Percentiles rank a stretch among this genome's conserved stretches.
These are phyloP conservation scores for Ceratocystis cacaofunesta DNA, from an alignment of 2,329 filamentous ascomycete genomes.

Conservation along the genomic window DNA sequence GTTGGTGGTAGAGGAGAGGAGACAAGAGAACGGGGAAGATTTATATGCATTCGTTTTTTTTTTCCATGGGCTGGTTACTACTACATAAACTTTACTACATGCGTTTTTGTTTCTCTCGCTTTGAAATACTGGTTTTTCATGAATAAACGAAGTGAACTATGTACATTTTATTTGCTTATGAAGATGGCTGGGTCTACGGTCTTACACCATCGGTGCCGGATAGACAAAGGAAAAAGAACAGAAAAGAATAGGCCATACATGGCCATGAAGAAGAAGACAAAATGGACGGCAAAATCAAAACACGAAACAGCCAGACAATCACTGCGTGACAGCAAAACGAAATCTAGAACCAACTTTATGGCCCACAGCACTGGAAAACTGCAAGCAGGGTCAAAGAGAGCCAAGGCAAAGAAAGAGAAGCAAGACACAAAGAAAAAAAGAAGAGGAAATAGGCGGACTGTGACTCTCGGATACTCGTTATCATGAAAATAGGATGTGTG, in stretches of 20 bases:
- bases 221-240: background rate
- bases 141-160: background rate
- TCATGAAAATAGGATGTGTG: background rate
- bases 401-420: background rate
- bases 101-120: background rate
- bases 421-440: background rate
- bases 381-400: background rate
- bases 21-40: background rate
- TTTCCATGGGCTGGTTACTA: conserved; percentile 9
- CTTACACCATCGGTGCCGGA: background rate
- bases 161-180: background rate
- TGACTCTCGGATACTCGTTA: background rate
- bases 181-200: background rate
- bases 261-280: background rate
- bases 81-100: background rate
- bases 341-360: background rate
- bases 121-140: background rate
- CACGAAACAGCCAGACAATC: background rate
- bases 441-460: background rate
- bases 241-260: too few relatives aligned
- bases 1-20: background rate
- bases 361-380: background rate
- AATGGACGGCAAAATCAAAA: background rate
- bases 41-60: conserved; percentile 5
- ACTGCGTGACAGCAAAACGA: background rate